These are phyloP conservation scores for Acmispon strigosus DNA, from an alignment of 306 rosid genomes.

Conservation along the genomic window DNA sequence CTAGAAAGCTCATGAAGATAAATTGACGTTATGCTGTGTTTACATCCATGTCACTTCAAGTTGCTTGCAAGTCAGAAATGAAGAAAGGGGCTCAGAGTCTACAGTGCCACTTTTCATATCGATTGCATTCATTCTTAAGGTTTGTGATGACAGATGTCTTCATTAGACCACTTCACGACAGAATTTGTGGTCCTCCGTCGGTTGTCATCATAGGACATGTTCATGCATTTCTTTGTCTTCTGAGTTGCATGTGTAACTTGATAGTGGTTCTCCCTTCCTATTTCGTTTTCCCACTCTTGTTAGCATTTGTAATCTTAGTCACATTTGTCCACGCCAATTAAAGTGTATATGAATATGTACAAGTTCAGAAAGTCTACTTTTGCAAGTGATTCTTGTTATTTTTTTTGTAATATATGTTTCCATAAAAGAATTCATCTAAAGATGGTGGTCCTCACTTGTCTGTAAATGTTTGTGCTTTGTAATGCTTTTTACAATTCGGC, in stretches of 20 bases:
- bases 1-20: conserved; percentile 25
- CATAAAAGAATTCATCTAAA: conserved; percentile 23
- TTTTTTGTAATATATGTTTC: conserved; percentile 52
- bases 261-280: conserved; percentile 15
- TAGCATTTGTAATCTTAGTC: conserved; percentile 36
- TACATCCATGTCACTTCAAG: conserved; percentile 20
- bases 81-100: conserved; percentile 22
- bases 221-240: conserved; percentile 26
- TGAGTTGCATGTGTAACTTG: conserved; percentile 21
- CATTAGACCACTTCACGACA: conserved; percentile 9
- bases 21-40: conserved; percentile 8
- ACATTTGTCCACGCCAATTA: conserved; percentile 36
- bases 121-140: conserved; percentile 38
- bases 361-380: conserved; percentile 29
- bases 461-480: too few species aligned
- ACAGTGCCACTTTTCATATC: conserved; percentile 18
- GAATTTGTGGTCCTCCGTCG: conserved; percentile 16
- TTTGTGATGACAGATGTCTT: conserved; percentile 21
- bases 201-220: conserved; percentile 24
- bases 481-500: too few species aligned
- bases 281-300: background rate
- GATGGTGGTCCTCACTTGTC: background rate
- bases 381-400: conserved; percentile 38
- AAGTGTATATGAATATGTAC: conserved; percentile 66
- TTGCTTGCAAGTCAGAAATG: conserved; percentile 18